phyloP scores from a whole-genome alignment of 371 early-diverging fungal species.

The Mucor circinelloides region DNA sequence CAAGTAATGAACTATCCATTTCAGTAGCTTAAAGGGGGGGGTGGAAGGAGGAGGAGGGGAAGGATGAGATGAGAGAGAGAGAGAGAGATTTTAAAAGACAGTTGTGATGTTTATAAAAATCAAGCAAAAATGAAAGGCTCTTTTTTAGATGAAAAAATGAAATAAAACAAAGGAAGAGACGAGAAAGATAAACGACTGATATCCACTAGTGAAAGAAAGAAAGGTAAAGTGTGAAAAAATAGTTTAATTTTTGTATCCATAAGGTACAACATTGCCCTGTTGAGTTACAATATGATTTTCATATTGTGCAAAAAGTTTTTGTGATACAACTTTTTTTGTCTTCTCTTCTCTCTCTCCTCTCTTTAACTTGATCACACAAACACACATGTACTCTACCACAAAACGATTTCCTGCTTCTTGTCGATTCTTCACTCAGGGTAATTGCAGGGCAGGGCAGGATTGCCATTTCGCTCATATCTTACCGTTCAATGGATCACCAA shows the following conservation, averaged over 20 bases:
- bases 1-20: slow-evolving; percentile 7
- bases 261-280: background rate
- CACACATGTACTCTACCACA: slow-evolving; percentile 25
- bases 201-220: background rate
- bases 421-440: slow-evolving; percentile 49
- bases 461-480: slow-evolving; percentile 51
- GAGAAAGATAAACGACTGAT: background rate
- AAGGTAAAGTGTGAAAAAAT: background rate
- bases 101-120: background rate
- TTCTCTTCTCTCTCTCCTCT: background rate
- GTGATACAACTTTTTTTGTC: background rate
- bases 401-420: slow-evolving; percentile 52
- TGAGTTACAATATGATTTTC: background rate
- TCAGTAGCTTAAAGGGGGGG: background rate
- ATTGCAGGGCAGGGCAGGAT: slow-evolving; percentile 50
- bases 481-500: slow-evolving; percentile 37
- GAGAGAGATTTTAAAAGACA: background rate
- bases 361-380: too few species aligned
- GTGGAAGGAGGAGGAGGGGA: too few species aligned
- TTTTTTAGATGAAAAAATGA: background rate
- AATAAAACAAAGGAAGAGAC: background rate
- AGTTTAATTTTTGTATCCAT: background rate
- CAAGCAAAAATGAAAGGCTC: slow-evolving; percentile 9
- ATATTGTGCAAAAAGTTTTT: background rate
- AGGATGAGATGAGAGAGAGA: too few species aligned